phyloP scores from a whole-genome alignment of 768 basidiomycete species.

The Gloeophyllum trabeum region DNA sequence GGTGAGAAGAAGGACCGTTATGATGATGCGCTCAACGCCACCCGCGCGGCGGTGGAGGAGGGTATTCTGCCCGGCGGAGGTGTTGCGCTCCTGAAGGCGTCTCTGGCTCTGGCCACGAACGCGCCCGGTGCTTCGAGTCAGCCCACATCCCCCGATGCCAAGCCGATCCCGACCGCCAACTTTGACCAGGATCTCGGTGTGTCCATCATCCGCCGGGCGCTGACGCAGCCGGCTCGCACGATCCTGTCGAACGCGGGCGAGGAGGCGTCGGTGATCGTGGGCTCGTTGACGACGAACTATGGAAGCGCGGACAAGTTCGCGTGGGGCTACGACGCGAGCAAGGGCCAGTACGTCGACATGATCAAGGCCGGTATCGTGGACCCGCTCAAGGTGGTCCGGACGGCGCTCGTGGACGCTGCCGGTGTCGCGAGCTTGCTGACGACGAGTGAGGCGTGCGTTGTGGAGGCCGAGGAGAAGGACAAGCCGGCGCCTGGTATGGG shows the following conservation, averaged over 20 bases:
- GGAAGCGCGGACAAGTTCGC: slow-evolving; percentile 66
- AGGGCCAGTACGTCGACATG: slow-evolving; percentile 93
- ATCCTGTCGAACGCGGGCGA: slow-evolving; percentile 94
- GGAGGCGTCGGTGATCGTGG: slow-evolving; percentile 88
- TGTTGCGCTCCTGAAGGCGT: slow-evolving; percentile 84
- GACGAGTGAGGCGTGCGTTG: slow-evolving; percentile 87
- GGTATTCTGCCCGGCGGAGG: slow-evolving; percentile 97
- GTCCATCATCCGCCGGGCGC: slow-evolving; percentile 79
- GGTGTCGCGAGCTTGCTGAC: slow-evolving; percentile 93
- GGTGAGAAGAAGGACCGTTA: slow-evolving; percentile 99
- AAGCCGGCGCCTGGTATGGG: slow-evolving; percentile 34
- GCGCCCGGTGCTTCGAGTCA: slow-evolving; percentile 36
- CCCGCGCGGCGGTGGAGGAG: slow-evolving; percentile 95
- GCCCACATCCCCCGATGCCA: slow-evolving; percentile 43
- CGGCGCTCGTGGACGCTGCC: slow-evolving; percentile 82
- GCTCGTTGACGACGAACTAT: slow-evolving; percentile 65
- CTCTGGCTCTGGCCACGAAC: slow-evolving; percentile 50
- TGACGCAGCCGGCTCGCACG: slow-evolving; percentile 74
- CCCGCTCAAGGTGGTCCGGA: slow-evolving; percentile 91
- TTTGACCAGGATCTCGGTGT: slow-evolving; percentile 98
- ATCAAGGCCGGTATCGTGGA: slow-evolving; percentile 91
- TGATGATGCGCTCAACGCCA: slow-evolving; percentile 96
- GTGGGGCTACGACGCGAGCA: slow-evolving; percentile 85
- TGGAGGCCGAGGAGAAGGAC: slow-evolving; percentile 75
- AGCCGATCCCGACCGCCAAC: slow-evolving; percentile 72